Evolutionary conservation across 2,329 filamentous ascomycete species (phyloP), one percentile per base, ranked within the genome.

Genomic region (Metarhizium humberi): DNA sequence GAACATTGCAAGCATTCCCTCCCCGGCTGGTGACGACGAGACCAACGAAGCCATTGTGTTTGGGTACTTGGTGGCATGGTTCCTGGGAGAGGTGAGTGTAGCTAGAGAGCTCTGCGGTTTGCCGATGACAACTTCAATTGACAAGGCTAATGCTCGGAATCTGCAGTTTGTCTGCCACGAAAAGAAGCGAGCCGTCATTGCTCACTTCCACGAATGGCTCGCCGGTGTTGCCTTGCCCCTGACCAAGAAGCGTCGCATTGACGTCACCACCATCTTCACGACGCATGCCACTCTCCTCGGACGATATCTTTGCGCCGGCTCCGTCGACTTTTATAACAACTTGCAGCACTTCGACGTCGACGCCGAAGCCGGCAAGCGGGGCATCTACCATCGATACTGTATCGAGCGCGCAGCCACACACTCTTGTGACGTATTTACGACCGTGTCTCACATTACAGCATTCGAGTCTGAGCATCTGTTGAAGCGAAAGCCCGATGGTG

Each of bases 271-370:
- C 62, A 97, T 97, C 70, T 97, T 97, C 77, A 99, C 94, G 46
- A 99, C 94, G 2, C 94, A 97, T 73, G 94, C 94, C 29, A 97
- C 94, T 6, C 81, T 99, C 11, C 84, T 99, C 51, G 94, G 94
- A 59, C 87, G 94, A 65, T 97, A 99, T 69, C 88, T 97, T 51
- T 97, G 94, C 69, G 94, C 94, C 52, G 94, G 94, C 54, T 96
- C 92, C 0, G 94, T 97, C 59, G 94, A 99, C 70, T 97, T 99
- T 70, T 99, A 99, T 81, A 99, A 97, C 78, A 96, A 97, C 71
- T 81, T 99, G 53, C 92, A 97, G 71, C 88, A 85, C 75, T 97
- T 99, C 67, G 92, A 99, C 68, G 91, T 96, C 34, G 94, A 99
- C 69, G 85, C 90, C 6, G 94, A 99, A 73, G 94, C 94, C 18